These are phyloP conservation scores for Cylindricascospora bacillispora DNA, from an alignment of 1,139 yeast species.

Conservation along the genomic window DNA sequence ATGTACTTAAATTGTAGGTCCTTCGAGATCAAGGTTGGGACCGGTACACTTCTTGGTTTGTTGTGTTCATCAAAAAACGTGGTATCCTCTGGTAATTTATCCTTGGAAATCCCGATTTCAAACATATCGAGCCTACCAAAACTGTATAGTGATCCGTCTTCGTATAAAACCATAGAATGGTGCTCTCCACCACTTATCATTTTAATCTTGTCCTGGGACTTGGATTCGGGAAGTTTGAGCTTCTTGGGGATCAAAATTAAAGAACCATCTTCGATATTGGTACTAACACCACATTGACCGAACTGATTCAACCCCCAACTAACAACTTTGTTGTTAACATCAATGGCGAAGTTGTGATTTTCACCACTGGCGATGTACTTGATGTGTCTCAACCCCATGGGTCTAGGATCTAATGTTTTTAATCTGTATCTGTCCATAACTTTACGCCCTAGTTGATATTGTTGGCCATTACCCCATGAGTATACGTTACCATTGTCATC, in stretches of 20 bases:
- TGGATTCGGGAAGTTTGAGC: constrained; percentile 33
- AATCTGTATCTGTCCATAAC: constrained; percentile 64
- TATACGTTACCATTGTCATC: constrained; percentile 77
- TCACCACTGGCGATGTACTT: constrained; percentile 85
- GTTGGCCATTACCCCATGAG: constrained; percentile 98
- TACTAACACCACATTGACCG: constrained; percentile 85
- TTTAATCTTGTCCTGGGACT: constrained; percentile 40
- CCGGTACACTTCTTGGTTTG: constrained; percentile 74
- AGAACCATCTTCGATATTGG: constrained; percentile 66
- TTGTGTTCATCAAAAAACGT: constrained; percentile 73
- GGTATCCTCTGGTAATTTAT: constrained; percentile 43
- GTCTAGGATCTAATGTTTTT: constrained; percentile 52
- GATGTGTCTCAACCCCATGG: constrained; percentile 65
- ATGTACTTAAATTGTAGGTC: constrained; percentile 44
- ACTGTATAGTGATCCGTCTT: constrained; percentile 58
- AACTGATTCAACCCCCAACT: constrained; percentile 96
- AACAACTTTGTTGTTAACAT: constrained; percentile 52
- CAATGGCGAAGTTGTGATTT: constrained; percentile 89
- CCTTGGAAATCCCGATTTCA: constrained; percentile 69
- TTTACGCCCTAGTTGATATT: constrained; percentile 78
- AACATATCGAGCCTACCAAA: constrained; percentile 93
- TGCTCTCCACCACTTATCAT: constrained; percentile 85
- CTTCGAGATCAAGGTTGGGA: constrained; percentile 55
- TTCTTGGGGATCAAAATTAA: constrained; percentile 66
- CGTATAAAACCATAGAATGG: constrained; percentile 67